Evolutionary conservation across 108 stramenopile species (phyloP), one percentile per base, ranked within the genome.

Genomic region (Parietichytrium sp.): DNA sequence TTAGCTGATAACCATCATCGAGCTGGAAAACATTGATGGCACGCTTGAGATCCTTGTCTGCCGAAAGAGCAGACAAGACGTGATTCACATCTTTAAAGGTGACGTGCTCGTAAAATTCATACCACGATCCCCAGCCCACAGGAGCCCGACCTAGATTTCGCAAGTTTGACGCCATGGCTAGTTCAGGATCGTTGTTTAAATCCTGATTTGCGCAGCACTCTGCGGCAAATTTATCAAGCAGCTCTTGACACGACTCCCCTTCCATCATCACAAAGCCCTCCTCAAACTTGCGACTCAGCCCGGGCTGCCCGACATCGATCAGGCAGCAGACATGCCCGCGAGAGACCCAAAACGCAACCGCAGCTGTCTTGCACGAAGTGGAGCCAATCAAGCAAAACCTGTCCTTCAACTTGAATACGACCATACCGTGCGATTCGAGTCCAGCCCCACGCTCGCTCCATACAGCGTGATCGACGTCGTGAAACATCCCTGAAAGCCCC

Each of bases 1-100:
- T 53, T 23, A 53, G 52, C 52, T 53, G 52, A 29, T 27, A 53
- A 29, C 52, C 52, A 53, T 53, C 52, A 15, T 53, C 52, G 15
- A 53, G 52, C 52, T 53, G 52, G 52, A 53, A 53, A 29, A 53
- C 52, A 29, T 53, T 29, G 52, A 53, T 53, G 2, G 52, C 25
- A 27, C 52, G 6, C 12, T 12, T n/a, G 52, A 53, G 27, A 29
- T 23, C 52, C 12, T 53, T 29, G 20, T 53, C 52, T 8, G 52
- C 12, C 10, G 52, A 27, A 15, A 53, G 25, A 8, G 52, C 52
- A 7, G 52, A 8, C 18, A 53, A 29, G 8, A 53, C 52, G 27
- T 23, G 25, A 29, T 53, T 29, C 12, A 53, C 52, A 15, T 53
- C 52, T 13, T 23, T 29, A 1, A 23, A 27, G 52, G 52, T 53